Conservation (phyloP, 78 protist genomes). For the Dictyostelium capitatum region DNA sequence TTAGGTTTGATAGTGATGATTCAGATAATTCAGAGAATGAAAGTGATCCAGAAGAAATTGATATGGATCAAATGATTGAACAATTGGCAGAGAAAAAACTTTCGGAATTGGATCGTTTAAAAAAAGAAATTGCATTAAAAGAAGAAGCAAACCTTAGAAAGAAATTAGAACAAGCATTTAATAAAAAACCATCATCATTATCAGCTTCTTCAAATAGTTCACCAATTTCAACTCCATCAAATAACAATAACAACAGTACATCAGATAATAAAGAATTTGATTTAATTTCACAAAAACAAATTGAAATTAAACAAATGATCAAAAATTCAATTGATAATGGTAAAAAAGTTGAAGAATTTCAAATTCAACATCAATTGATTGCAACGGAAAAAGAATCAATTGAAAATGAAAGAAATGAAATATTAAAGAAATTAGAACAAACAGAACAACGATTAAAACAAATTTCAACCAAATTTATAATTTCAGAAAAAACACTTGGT, state of each 20-base stretch:
- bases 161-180: conserved; percentile 39
- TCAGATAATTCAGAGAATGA: conserved; percentile 16
- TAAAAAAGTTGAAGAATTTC: not conserved
- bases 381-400: not conserved
- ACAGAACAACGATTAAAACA: not conserved
- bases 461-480: not conserved
- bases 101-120: conserved; percentile 36
- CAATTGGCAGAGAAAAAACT: not conserved
- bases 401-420: not conserved
- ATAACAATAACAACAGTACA: not conserved
- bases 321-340: not conserved
- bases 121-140: conserved; percentile 24
- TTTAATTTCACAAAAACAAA: not conserved
- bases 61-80: conserved; percentile 22
- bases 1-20: conserved; percentile 34
- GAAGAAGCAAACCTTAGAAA: conserved; percentile 59
- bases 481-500: not conserved
- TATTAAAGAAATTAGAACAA: not conserved
- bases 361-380: not conserved
- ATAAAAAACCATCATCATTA: not conserved
- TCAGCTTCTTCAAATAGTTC: not conserved
- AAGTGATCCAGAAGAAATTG: not conserved
- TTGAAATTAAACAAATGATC: not conserved
- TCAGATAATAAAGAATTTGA: not conserved
- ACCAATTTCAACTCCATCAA: not conserved